Percentiles rank a stretch among this genome's conserved stretches.
Evolutionary conservation across 345 rosid species (phyloP).

Genomic region (Populus davidiana): DNA sequence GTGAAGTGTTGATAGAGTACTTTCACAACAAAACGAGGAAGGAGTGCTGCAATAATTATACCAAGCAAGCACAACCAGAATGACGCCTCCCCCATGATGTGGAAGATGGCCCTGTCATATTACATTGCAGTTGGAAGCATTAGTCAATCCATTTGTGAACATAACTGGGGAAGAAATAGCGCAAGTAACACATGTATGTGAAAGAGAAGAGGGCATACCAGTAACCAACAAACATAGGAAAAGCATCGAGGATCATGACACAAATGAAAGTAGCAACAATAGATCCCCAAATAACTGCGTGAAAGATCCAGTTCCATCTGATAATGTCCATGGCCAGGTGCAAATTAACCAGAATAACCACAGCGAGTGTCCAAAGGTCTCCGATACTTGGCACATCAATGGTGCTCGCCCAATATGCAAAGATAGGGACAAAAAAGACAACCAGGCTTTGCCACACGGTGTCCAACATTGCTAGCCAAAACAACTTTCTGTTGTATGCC

Average conservation of each 20-base stretch:
- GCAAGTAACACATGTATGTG: neutral
- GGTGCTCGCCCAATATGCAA: conserved; percentile 71
- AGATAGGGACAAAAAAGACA: conserved; percentile 69
- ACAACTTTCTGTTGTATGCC: conserved; percentile 66
- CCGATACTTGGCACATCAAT: conserved; percentile 79
- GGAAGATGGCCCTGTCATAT: conserved; percentile 80
- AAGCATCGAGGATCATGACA: conserved; percentile 62
- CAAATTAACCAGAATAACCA: conserved; percentile 77
- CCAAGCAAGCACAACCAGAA: conserved; percentile 86
- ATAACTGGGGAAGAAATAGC: neutral
- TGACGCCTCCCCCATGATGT: conserved; percentile 45
- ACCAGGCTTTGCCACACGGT: conserved; percentile 86
- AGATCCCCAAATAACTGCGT: conserved; percentile 95
- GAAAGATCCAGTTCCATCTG: conserved; percentile 87
- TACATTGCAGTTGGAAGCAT: neutral
- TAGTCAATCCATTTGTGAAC: neutral
- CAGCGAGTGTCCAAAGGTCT: conserved; percentile 92
- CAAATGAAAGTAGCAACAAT: conserved; percentile 76
- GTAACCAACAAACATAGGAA: conserved; percentile 74
- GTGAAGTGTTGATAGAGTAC: conserved; percentile 53
- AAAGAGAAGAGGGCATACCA: conserved; percentile 54
- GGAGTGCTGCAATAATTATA: conserved; percentile 56
- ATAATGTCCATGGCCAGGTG: conserved; percentile 91
- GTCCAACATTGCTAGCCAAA: conserved; percentile 81
- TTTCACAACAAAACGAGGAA: conserved; percentile 71